phyloP scores from a whole-genome alignment of 148 eudicot genomes.

The Bassia scoparia region DNA sequence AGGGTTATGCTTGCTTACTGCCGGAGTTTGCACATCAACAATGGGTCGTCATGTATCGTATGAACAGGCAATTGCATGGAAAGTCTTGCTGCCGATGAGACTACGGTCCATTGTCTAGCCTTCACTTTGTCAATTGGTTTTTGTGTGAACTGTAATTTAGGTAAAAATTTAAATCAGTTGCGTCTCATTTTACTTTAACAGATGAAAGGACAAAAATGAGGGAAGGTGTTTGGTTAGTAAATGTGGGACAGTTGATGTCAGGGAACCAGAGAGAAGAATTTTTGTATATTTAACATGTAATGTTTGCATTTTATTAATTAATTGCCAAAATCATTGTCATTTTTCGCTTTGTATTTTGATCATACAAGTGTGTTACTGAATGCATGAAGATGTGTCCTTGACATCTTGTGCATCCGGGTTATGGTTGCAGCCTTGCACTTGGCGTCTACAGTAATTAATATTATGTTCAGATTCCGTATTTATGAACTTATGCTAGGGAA shows the following conservation, averaged over 20 bases:
- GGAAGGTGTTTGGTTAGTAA: background rate
- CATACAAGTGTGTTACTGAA: background rate
- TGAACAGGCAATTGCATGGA: slow-evolving; percentile 83
- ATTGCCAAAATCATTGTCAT: background rate
- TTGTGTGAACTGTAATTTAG: slow-evolving; percentile 39
- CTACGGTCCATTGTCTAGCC: slow-evolving; percentile 77
- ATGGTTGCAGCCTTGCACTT: no score
- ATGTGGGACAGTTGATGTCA: slow-evolving; percentile 11
- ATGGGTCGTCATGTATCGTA: slow-evolving; percentile 86
- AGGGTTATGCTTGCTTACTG: slow-evolving; percentile 80
- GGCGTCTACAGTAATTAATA: no score
- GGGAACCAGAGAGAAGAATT: background rate
- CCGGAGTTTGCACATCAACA: slow-evolving; percentile 76
- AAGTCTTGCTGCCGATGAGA: slow-evolving; percentile 75
- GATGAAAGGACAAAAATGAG: background rate
- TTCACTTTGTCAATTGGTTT: slow-evolving; percentile 88
- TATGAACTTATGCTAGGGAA: no score
- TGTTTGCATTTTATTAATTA: slow-evolving; percentile 23
- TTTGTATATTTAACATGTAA: slow-evolving; percentile 1
- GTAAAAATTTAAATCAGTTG: background rate
- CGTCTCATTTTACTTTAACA: slow-evolving; percentile 1
- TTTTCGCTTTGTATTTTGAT: no score
- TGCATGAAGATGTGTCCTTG: background rate
- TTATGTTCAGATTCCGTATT: no score
- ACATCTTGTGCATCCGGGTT: no score